These are phyloP conservation scores for Hypoxylon cercidicola DNA, from an alignment of 495 filamentous ascomycete genomes.

Conservation along the genomic window DNA sequence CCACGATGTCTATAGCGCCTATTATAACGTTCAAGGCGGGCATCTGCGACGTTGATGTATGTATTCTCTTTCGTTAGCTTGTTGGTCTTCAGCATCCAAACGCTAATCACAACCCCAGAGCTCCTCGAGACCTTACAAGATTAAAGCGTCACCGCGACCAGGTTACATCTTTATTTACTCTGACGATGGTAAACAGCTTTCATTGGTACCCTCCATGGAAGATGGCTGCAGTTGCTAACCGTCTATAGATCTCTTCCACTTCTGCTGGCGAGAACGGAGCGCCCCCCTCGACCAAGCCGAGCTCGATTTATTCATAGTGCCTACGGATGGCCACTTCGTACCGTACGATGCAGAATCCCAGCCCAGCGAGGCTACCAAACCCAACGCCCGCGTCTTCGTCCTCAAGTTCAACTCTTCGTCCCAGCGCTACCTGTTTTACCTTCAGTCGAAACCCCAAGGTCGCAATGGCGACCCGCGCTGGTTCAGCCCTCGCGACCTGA, in stretches of 20 bases:
- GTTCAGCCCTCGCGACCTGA: slow-evolving; percentile 83
- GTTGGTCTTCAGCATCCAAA: slow-evolving; percentile 5
- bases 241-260: slow-evolving; percentile 81
- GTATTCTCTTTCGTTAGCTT: slow-evolving; percentile 46
- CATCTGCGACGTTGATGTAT: slow-evolving; percentile 85
- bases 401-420: slow-evolving; percentile 96
- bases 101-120: slow-evolving; percentile 57
- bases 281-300: slow-evolving; percentile 46
- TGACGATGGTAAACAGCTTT: slow-evolving; percentile 76
- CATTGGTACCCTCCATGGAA: neutral
- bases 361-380: slow-evolving; percentile 64
- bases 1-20: slow-evolving; percentile 78
- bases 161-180: slow-evolving; percentile 94
- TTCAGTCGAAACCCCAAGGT: slow-evolving; percentile 88
- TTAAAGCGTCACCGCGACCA: slow-evolving; percentile 73
- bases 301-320: slow-evolving; percentile 54
- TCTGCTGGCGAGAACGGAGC: slow-evolving; percentile 84
- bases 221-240: slow-evolving; percentile 32
- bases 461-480: slow-evolving; percentile 74
- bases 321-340: slow-evolving; percentile 84
- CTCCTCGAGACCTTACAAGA: slow-evolving; percentile 68
- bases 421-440: slow-evolving; percentile 92
- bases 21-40: slow-evolving; percentile 98
- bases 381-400: slow-evolving; percentile 90
- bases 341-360: slow-evolving; percentile 72